These are phyloP conservation scores for Picea abies DNA, from an alignment of 83 land plant genomes.

Conservation along the genomic window DNA sequence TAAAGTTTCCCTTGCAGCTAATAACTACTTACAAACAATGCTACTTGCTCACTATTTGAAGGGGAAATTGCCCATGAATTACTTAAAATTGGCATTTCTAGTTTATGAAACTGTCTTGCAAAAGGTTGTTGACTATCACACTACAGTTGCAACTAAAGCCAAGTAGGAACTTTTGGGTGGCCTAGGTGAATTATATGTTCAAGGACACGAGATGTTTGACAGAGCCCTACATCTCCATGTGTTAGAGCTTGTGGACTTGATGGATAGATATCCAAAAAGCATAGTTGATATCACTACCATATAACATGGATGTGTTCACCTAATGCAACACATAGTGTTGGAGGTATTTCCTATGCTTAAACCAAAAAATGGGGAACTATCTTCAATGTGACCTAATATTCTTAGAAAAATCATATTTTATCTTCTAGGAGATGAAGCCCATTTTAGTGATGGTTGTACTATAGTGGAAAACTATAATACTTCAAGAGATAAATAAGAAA, in stretches of 20 bases:
- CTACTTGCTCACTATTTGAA: constrained; percentile 72
- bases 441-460: not conserved
- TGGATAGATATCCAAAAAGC: constrained; percentile 39
- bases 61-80: constrained; percentile 71
- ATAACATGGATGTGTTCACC: constrained; percentile 58
- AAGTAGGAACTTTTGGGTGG: constrained; percentile 84
- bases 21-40: constrained; percentile 74
- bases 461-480: not conserved
- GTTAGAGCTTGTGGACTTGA: constrained; percentile 50
- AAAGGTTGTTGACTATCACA: constrained; percentile 39
- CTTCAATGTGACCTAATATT: constrained; percentile 66
- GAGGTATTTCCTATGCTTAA: constrained; percentile 73
- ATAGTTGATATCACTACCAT: constrained; percentile 39
- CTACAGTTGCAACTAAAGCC: constrained; percentile 55
- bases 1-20: constrained; percentile 89
- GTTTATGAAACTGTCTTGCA: constrained; percentile 60
- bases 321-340: constrained; percentile 71
- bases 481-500: not conserved
- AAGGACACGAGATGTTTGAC: constrained; percentile 77
- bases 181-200: constrained; percentile 86
- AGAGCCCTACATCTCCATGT: constrained; percentile 56
- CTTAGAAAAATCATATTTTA: constrained; percentile 59
- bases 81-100: constrained; percentile 68
- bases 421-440: constrained; percentile 44
- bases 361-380: constrained; percentile 55